Percentiles rank a stretch among this genome's conserved stretches.
phyloP scores from a whole-genome alignment of 306 rosid species.

The Cicer arietinum region DNA sequence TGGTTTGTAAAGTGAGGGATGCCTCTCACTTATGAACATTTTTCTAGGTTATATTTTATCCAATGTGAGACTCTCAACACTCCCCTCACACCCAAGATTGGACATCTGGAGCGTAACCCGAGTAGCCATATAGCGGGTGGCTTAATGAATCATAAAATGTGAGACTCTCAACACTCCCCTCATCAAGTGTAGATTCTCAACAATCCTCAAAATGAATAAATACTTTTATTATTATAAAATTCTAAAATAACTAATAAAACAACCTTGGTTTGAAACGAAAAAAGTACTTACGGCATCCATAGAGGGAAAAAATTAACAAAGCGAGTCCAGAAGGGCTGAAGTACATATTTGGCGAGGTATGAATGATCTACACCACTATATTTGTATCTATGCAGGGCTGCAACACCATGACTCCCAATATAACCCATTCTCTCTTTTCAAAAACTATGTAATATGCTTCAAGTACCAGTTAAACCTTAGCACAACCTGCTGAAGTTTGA shows the following conservation, averaged over 20 bases:
- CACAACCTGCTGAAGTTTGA: constrained; percentile 52
- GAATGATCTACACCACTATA: constrained; percentile 96
- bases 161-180: not conserved
- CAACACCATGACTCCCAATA: constrained; percentile 83
- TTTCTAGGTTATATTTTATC: not conserved
- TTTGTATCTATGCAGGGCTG: constrained; percentile 79
- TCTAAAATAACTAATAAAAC: constrained; percentile 17
- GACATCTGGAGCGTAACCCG: too few relatives aligned
- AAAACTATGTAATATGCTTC: constrained; percentile 44
- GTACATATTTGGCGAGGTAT: constrained; percentile 80
- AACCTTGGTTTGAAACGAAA: constrained; percentile 11
- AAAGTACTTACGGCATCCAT: constrained; percentile 95
- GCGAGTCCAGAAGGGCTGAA: constrained; percentile 92
- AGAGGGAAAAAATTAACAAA: constrained; percentile 83
- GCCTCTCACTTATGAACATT: not conserved
- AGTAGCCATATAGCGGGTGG: too few relatives aligned
- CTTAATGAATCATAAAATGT: not conserved
- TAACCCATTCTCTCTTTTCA: constrained; percentile 68
- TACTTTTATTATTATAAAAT: not conserved
- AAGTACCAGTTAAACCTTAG: constrained; percentile 43
- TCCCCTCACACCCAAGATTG: not conserved
- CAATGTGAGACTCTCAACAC: not conserved
- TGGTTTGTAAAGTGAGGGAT: not conserved
- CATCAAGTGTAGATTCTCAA: not conserved
- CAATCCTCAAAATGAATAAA: constrained; percentile 27